These are phyloP conservation scores for Pyrenophora graminea DNA, from an alignment of 2,329 filamentous ascomycete genomes.

Conservation along the genomic window DNA sequence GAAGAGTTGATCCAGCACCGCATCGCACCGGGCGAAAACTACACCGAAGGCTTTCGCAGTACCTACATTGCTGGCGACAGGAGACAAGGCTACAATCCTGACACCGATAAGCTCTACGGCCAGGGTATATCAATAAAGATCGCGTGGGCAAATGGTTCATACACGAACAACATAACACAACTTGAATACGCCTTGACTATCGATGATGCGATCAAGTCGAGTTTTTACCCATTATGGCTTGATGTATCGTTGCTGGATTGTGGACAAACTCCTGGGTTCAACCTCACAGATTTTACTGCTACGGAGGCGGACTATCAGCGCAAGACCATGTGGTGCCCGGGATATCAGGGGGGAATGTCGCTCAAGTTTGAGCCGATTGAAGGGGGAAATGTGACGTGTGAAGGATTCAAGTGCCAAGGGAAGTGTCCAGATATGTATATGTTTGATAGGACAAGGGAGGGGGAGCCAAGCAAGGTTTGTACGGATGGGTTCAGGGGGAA, in stretches of 20 bases:
- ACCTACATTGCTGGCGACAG: too few species aligned
- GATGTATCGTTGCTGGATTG: conserved; percentile 24
- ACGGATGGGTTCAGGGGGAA: conserved; percentile 19
- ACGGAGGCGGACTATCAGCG: conserved; percentile 3
- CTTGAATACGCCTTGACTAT: too few species aligned
- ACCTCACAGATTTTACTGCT: conserved; percentile 9
- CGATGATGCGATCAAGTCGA: too few species aligned
- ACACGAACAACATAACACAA: too few species aligned
- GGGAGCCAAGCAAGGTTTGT: conserved; percentile 22
- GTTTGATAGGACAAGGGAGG: conserved; percentile 20
- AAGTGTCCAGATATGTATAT: background rate
- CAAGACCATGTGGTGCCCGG: conserved; percentile 22
- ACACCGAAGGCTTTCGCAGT: too few species aligned
- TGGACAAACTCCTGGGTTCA: background rate
- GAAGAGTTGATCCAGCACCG: too few species aligned
- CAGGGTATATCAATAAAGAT: too few species aligned
- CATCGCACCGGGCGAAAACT: too few species aligned
- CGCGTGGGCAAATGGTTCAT: too few species aligned
- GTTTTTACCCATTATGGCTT: too few species aligned
- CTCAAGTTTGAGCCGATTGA: conserved; percentile 10
- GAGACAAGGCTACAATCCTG: too few species aligned
- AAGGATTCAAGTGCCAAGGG: conserved; percentile 13
- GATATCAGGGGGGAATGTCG: conserved; percentile 18
- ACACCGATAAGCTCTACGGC: too few species aligned
- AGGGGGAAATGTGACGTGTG: conserved; percentile 6